phyloP scores from a whole-genome alignment of 495 filamentous ascomycete species.

The Cercophora samala region DNA sequence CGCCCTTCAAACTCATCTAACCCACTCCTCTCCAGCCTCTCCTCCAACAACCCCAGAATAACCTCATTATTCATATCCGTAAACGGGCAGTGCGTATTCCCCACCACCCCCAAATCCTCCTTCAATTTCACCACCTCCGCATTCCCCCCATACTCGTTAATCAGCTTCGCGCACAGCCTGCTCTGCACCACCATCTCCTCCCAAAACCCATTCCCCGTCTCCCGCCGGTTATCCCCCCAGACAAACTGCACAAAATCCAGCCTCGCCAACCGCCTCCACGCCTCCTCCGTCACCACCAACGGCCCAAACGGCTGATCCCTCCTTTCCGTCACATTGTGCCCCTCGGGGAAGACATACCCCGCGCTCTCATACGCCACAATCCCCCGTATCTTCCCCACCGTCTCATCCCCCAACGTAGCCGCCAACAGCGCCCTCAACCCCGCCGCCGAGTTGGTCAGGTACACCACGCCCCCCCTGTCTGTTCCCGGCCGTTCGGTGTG shows the following conservation, averaged over 20 bases:
- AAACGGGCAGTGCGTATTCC: neutral
- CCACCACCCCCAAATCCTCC: neutral
- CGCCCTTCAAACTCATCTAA: neutral
- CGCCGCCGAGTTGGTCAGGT: neutral
- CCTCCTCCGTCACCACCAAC: neutral
- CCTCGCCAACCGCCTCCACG: neutral
- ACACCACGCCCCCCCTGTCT: neutral
- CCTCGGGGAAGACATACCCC: neutral
- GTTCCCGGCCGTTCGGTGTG: neutral
- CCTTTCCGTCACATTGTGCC: neutral
- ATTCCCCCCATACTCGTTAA: neutral
- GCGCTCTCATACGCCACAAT: slow-evolving; percentile 6
- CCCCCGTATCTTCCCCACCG: neutral
- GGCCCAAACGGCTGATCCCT: neutral
- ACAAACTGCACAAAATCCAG: slow-evolving; percentile 1
- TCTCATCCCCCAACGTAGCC: neutral
- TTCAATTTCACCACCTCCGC: neutral
- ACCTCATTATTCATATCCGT: slow-evolving; percentile 1
- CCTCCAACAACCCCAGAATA: neutral
- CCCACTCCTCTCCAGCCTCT: neutral
- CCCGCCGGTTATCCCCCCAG: neutral
- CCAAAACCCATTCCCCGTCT: neutral
- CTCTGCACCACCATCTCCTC: neutral
- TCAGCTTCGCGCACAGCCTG: neutral
- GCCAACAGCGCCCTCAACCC: neutral